Base-by-base conservation (phyloP, 345 rosid genomes). In the Citrus inodora region DNA sequence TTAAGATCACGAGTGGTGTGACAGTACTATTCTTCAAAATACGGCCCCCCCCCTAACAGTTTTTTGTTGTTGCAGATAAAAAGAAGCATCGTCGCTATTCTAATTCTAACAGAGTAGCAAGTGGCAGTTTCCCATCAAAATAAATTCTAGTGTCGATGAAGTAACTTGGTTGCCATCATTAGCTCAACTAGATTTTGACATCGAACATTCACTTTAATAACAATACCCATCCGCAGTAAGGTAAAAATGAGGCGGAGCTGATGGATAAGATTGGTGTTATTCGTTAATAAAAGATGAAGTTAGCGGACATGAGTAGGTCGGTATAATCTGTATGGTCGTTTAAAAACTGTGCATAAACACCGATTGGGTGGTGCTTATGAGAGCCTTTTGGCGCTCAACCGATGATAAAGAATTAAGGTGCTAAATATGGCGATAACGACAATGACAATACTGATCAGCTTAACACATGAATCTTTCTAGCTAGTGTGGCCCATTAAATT, bases 41-140 rank as follows among this genome's bases (percentile, higher is more conserved):
- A 5, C 7, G 1, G 7, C 1, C 0, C 37, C 0, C 37, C 7
- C 37, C 37, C 37, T 35, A 5, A 35, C 37, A 35, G 0, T 35
- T 35, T 5, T 35, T 0, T 35, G 0, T 35, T 35, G 7, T 1
- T 5, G 7, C 37, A 35, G 7, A 35, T 35, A 35, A 35, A 35
- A 35, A 35, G 37, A 35, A 35, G 0, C 0, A 35, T 35, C 7
- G 0, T 35, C 7, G 1, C 37, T 0, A 35, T 35, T 35, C 7
- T 5, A 35, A 35, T 35, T 35, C 1, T 5, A 35, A 35, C 37
- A 33, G 6, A 33, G 1, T 5, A 5, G 7, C 1, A 35, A 35
- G 37, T 35, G 37, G 37, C 1, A 35, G 7, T 35, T 33, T 35
- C 37, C 7, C 37, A 35, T 35, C 37, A 35, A 35, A 35, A 35